phyloP scores from a whole-genome alignment of 1,284 basidiomycete genomes.

The Naganishia liquefaciens region DNA sequence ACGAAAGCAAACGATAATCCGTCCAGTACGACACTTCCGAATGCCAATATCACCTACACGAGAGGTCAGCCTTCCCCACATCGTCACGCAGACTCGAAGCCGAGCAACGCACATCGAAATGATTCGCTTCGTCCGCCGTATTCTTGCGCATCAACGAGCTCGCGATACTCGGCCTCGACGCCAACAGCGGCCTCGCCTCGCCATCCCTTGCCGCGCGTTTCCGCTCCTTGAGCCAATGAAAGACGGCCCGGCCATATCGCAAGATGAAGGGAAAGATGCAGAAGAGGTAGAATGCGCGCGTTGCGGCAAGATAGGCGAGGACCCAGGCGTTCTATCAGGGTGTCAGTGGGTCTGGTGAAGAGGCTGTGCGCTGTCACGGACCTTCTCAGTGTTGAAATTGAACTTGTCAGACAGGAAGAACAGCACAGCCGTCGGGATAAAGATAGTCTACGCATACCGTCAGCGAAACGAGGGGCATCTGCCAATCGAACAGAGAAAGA shows the following conservation, averaged over 20 bases:
- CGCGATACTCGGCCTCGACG: slow-evolving; percentile 16
- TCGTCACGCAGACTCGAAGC: background rate
- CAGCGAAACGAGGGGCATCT: background rate
- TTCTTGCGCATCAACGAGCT: slow-evolving; percentile 29
- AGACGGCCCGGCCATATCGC: slow-evolving; percentile 38
- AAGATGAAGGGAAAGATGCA: slow-evolving; percentile 43
- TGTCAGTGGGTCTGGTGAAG: background rate
- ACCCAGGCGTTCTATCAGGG: slow-evolving; percentile 43
- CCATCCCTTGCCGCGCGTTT: slow-evolving; percentile 11
- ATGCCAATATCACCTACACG: slow-evolving; percentile 39
- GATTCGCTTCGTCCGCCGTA: slow-evolving; percentile 40
- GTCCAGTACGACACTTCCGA: slow-evolving; percentile 40
- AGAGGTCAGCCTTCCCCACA: background rate
- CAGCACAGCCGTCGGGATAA: slow-evolving; percentile 43
- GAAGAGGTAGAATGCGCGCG: slow-evolving; percentile 41
- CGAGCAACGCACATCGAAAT: slow-evolving; percentile 43
- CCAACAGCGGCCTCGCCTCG: slow-evolving; percentile 34
- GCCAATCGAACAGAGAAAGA: background rate
- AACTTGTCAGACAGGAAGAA: slow-evolving; percentile 45
- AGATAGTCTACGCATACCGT: slow-evolving; percentile 39
- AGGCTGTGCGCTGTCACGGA: slow-evolving; percentile 6
- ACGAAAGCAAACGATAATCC: slow-evolving; percentile 39
- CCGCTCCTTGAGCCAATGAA: slow-evolving; percentile 36
- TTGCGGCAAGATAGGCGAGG: slow-evolving; percentile 43
- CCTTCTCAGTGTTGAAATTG: slow-evolving; percentile 42